Base-by-base conservation (phyloP, 495 filamentous ascomycete species). In the Recurvomyces mirabilis region DNA sequence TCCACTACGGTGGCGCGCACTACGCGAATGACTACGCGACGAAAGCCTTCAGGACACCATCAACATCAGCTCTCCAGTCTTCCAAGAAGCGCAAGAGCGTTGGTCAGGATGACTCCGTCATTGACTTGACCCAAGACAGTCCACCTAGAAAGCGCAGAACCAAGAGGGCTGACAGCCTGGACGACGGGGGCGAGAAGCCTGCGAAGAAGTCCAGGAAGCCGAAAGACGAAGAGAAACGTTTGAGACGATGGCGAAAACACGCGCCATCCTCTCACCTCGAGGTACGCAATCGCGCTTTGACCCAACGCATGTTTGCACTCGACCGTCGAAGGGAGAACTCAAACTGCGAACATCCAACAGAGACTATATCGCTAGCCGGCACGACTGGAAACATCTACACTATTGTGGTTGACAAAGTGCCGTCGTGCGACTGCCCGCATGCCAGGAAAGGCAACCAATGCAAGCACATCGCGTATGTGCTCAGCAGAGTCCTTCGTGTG, bases 311-410 rank as follows among this genome's bases (percentile, higher is more conserved):
- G 71, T 77, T 70, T 46, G 66, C 80, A 4, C 60, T 79, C 5
- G 60, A 65, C 28, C 66, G 77, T 19, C 63, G 52, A 14, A 64
- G 74, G 5, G 46, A 46, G 31, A 45, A 43, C 20, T 64, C 61
- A 11, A 67, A 64, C 4, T 55, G 60, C 2, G 57, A 67, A 0
- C 45, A 49, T 3, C 75, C 68, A 1, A 60, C 68, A 25, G 72
- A 83, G 44, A 63, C 54, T 1, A 74, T 89, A 52, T 72, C 81
- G 26, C 64, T 93, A 37, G 79, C 79, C 9, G 85, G 85, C 14
- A 73, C 79, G 10, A 87, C 82, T 2, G 84, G 84, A 3, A 88
- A 89, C 54, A 65, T 89, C 37, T 93, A 93, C 65, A 74, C 65
- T 13, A 66, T 74, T 18, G 61, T 63, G 3, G 77, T 84, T 43